These are phyloP conservation scores for Tulasnella sp. DNA, from an alignment of 768 basidiomycete species.

Conservation along the genomic window DNA sequence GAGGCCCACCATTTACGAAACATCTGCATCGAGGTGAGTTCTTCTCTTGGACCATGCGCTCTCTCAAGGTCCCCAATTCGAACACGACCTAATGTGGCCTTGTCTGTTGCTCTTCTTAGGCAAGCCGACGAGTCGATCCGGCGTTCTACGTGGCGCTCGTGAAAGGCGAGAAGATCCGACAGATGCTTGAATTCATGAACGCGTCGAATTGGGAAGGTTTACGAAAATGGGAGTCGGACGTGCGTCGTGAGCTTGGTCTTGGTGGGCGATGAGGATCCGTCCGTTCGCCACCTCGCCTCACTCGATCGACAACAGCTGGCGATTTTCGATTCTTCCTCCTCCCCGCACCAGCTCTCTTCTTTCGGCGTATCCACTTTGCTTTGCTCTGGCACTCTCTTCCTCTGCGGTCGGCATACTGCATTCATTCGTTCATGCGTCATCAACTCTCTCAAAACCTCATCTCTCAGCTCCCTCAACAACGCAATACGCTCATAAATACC, in stretches of 20 bases:
- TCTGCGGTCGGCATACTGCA: too few species aligned
- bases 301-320: too few species aligned
- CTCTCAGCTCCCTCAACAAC: too few species aligned
- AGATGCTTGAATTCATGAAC: conserved; percentile 15
- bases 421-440: too few species aligned
- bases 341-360: too few species aligned
- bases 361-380: too few species aligned
- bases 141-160: conserved; percentile 4
- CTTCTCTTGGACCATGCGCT: background rate
- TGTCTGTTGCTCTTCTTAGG: background rate
- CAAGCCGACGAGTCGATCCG: conserved; percentile 4
- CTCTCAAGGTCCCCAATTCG: background rate
- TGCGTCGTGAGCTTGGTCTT: background rate
- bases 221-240: conserved; percentile 5
- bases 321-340: too few species aligned
- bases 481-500: too few species aligned
- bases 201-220: conserved; percentile 12
- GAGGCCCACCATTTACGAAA: conserved; percentile 7
- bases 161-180: conserved; percentile 14
- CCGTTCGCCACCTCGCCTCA: too few species aligned
- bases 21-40: conserved; percentile 6
- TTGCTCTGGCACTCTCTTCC: too few species aligned
- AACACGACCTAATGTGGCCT: background rate
- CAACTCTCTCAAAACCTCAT: too few species aligned
- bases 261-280: background rate